Conservation (phyloP, 163 green algal species). For the Scenedesmus sp. region DNA sequence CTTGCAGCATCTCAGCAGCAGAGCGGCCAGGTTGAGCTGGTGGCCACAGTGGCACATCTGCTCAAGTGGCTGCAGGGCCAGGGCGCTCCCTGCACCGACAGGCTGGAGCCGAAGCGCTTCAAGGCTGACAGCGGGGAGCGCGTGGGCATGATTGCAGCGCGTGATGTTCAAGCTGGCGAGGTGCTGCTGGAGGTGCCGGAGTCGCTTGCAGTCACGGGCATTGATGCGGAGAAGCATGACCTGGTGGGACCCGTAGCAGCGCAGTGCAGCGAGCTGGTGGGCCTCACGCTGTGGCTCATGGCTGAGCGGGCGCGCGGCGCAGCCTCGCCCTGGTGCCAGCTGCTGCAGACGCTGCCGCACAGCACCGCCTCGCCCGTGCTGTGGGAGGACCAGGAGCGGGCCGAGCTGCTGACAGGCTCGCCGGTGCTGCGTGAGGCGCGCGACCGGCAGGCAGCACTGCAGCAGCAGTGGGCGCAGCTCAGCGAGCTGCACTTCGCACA, state of each 20-base stretch:
- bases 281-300: slow-evolving; percentile 90
- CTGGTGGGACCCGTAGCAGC: slow-evolving; percentile 72
- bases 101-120: slow-evolving; percentile 57
- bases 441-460: slow-evolving; percentile 63
- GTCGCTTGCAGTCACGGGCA: slow-evolving; percentile 79
- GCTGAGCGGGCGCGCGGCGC: slow-evolving; percentile 76
- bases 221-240: slow-evolving; percentile 81
- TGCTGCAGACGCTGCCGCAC: slow-evolving; percentile 68
- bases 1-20: background rate
- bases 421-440: slow-evolving; percentile 67
- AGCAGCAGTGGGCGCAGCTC: slow-evolving; percentile 77
- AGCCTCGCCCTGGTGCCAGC: slow-evolving; percentile 48
- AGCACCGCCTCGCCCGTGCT: slow-evolving; percentile 79
- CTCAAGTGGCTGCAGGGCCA: slow-evolving; percentile 48
- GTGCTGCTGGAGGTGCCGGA: slow-evolving; percentile 73
- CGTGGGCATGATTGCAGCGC: slow-evolving; percentile 59
- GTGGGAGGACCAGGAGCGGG: slow-evolving; percentile 81
- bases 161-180: slow-evolving; percentile 55
- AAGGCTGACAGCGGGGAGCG: slow-evolving; percentile 55
- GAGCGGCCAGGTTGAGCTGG: slow-evolving; percentile 34
- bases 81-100: slow-evolving; percentile 32
- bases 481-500: slow-evolving; percentile 47
- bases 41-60: slow-evolving; percentile 45
- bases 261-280: slow-evolving; percentile 82
- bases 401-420: slow-evolving; percentile 72